Percentiles rank a stretch among this genome's conserved stretches.
Evolutionary conservation across 2,329 filamentous ascomycete species (phyloP).

Genomic region (Nothopassalora personata): DNA sequence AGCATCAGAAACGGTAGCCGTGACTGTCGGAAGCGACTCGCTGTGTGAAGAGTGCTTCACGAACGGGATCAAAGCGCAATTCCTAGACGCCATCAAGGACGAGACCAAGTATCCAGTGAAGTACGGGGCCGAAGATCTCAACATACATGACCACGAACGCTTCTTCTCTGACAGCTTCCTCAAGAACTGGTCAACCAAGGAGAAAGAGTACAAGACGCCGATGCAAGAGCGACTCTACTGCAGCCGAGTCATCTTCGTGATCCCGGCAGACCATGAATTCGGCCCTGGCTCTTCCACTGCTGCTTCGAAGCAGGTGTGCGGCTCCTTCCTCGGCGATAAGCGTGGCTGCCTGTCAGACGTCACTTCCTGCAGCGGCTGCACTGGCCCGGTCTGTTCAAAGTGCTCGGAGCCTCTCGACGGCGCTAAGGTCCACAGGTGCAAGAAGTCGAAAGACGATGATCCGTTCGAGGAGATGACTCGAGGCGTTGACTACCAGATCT

Average conservation of each 20-base stretch:
- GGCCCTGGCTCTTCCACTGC: neutral
- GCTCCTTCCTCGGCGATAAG: neutral
- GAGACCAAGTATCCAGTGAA: constrained; percentile 7
- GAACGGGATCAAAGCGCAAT: constrained; percentile 1
- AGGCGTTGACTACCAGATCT: constrained; percentile 14
- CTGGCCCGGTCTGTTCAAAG: neutral
- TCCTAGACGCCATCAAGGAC: constrained; percentile 8
- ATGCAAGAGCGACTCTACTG: constrained; percentile 7
- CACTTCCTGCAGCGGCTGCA: neutral
- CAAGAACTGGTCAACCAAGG: neutral
- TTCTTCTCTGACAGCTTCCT: neutral
- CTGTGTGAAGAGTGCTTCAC: constrained; percentile 10
- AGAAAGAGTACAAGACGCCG: constrained; percentile 6
- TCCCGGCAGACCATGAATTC: neutral
- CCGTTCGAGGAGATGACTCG: constrained; percentile 2
- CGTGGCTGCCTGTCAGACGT: neutral
- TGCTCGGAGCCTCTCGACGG: neutral
- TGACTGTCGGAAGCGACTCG: neutral
- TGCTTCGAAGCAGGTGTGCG: neutral
- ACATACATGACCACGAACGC: neutral
- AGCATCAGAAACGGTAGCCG: neutral
- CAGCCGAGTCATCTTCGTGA: neutral
- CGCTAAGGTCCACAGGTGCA: neutral
- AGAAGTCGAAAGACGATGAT: neutral
- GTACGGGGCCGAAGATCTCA: neutral